phyloP scores from a whole-genome alignment of 441 rosid species.

The Bocquillonia castaneifolia region DNA sequence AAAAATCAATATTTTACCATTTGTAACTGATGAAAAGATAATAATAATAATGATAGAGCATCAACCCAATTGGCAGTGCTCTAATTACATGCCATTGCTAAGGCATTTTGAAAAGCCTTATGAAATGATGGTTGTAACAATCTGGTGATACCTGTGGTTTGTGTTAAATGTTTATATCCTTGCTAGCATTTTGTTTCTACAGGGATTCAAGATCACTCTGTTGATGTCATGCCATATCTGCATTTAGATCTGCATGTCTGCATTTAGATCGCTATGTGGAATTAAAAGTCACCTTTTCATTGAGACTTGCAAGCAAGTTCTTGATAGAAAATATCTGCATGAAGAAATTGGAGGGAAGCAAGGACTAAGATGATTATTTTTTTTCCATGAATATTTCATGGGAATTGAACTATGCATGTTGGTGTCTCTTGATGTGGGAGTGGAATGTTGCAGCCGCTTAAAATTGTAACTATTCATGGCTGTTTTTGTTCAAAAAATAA shows the following conservation, averaged over 20 bases:
- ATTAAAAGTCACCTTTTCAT: no score
- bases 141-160: not conserved
- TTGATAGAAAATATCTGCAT: no score
- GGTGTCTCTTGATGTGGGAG: not conserved
- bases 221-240: not conserved
- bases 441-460: not conserved
- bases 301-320: no score
- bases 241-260: not conserved
- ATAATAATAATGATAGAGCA: not conserved
- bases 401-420: not conserved
- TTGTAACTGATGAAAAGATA: not conserved
- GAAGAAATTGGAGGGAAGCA: no score
- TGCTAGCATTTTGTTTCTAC: not conserved
- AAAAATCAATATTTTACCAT: no score
- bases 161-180: not conserved
- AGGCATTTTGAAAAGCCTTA: not conserved
- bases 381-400: no score
- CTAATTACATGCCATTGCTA: not conserved
- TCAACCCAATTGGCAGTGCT: not conserved
- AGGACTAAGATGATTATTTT: no score
- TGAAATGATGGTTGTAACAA: not conserved
- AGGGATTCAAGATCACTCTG: not conserved
- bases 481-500: no score
- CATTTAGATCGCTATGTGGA: no score
- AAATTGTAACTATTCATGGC: not conserved